These are phyloP conservation scores for Suillus cothurnatus DNA, from an alignment of 768 basidiomycete genomes.

Conservation along the genomic window DNA sequence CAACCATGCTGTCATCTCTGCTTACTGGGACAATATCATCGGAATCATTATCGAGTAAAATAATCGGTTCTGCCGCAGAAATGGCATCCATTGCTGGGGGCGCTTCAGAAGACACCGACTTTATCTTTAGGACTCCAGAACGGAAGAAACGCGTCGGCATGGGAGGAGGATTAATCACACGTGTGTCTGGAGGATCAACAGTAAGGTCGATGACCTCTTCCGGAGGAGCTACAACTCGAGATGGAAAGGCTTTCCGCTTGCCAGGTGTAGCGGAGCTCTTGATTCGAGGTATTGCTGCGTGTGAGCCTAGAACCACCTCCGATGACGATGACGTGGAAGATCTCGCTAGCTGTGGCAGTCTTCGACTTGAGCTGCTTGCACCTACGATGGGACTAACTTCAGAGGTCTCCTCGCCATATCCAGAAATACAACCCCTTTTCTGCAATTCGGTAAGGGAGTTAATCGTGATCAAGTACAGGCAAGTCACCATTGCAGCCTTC, in stretches of 20 bases:
- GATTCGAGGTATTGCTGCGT: not conserved
- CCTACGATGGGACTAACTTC: not conserved
- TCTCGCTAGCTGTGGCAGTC: not conserved
- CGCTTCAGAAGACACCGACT: slow-evolving; percentile 5
- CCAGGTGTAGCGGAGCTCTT: not conserved
- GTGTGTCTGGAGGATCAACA: slow-evolving; percentile 5
- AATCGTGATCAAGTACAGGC: not conserved
- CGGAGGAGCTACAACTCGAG: not conserved
- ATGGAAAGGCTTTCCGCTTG: not conserved
- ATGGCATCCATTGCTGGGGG: not conserved
- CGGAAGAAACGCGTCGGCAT: slow-evolving; percentile 23
- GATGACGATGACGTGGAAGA: not conserved
- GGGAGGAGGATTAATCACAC: slow-evolving; percentile 14
- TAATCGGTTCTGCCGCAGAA: not conserved
- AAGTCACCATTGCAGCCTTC: not conserved
- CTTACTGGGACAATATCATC: not conserved
- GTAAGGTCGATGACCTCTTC: slow-evolving; percentile 16
- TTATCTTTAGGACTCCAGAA: slow-evolving; percentile 26
- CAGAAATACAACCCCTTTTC: not conserved
- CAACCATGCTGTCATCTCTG: not conserved
- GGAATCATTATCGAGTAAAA: not conserved
- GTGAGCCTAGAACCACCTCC: not conserved
- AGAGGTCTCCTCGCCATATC: not conserved
- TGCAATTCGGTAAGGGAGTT: not conserved
- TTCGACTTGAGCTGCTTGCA: not conserved